Base-by-base conservation (phyloP, 495 filamentous ascomycete species). In the Tetracladium setigerum region DNA sequence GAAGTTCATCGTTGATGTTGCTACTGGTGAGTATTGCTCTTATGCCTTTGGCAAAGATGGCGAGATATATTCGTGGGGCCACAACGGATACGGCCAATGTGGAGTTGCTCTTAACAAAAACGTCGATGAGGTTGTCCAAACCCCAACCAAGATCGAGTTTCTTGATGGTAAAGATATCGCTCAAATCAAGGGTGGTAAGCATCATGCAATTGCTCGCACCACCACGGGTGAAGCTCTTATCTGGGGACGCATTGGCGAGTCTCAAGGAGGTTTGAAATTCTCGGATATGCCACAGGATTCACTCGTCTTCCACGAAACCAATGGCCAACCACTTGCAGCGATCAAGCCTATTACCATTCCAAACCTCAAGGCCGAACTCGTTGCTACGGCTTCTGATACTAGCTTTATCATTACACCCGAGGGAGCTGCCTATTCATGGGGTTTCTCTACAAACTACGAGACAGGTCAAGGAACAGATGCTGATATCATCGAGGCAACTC, bases 51-150 rank as follows among this genome's bases (percentile, higher is more conserved):
- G 84, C 64, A 69, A 74, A 15, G 74, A 81, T 33, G 82, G 78
- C 30, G 73, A 81, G 27, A 81, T 92, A 47, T 91, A 77, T 64
- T 71, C 81, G 16, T 97, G 89, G 88, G 91, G 90, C 5, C 65
- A 89, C 31, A 97, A 95, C 67, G 87, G 82, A 61, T 95, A 84
- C 59, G 85, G 82, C 38, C 82, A 91, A 63, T 86, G 83, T 9
- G 92, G 86, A 37, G 32, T 57, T 33, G 27, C 41, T 10, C 22
- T 27, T 7, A 27, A 27, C 3, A 59, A 55, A 19, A 69, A 71
- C 11, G 74, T 78, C 11, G 75, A 77, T 39, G 87, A 81, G 18
- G 73, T 72, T 44, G 75, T 79, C 27, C 68, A 71, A 33, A 69
- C 85, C 41, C 63, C 72, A 7, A 72, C 73, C 11, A 60, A 78